Percentiles rank a stretch among this genome's conserved stretches.
phyloP scores from a whole-genome alignment of 306 rosid species.

The Quillaja saponaria region DNA sequence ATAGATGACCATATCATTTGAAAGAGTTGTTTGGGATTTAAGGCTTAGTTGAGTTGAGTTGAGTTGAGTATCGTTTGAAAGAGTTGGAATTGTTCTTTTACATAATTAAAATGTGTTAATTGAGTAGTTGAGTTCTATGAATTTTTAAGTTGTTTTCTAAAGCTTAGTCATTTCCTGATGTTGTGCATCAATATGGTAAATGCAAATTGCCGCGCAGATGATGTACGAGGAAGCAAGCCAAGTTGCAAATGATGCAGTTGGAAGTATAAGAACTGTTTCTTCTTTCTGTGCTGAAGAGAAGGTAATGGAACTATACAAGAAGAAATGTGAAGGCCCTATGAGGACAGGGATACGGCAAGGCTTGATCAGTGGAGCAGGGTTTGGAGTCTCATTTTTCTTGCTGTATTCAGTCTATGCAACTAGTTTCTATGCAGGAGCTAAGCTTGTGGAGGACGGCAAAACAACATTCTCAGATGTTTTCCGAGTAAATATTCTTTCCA shows the following conservation, averaged over 20 bases:
- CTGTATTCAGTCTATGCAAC: constrained; percentile 66
- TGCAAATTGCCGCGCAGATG: constrained; percentile 48
- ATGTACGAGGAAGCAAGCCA: constrained; percentile 93
- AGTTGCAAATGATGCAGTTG: constrained; percentile 88
- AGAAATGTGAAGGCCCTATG: constrained; percentile 82
- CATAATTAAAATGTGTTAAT: no score
- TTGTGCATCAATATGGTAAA: neutral
- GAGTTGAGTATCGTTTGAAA: no score
- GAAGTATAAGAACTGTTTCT: constrained; percentile 86
- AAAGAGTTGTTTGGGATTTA: no score
- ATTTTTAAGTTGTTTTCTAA: constrained; percentile 3
- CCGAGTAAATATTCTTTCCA: constrained; percentile 39
- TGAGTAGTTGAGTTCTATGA: no score
- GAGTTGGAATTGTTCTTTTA: no score
- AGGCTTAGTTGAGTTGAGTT: no score
- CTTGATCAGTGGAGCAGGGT: constrained; percentile 80
- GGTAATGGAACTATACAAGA: constrained; percentile 75
- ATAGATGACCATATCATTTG: no score
- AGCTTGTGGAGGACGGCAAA: constrained; percentile 50
- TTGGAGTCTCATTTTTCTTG: constrained; percentile 69
- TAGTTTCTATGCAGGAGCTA: constrained; percentile 81
- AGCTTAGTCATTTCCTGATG: neutral
- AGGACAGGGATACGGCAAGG: constrained; percentile 71
- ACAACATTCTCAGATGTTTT: constrained; percentile 62
- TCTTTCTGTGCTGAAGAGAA: constrained; percentile 89